Percentiles rank a stretch among this genome's conserved stretches.
Evolutionary conservation across 345 rosid genomes (phyloP).

Genomic region (Eucalyptus tenuipes): DNA sequence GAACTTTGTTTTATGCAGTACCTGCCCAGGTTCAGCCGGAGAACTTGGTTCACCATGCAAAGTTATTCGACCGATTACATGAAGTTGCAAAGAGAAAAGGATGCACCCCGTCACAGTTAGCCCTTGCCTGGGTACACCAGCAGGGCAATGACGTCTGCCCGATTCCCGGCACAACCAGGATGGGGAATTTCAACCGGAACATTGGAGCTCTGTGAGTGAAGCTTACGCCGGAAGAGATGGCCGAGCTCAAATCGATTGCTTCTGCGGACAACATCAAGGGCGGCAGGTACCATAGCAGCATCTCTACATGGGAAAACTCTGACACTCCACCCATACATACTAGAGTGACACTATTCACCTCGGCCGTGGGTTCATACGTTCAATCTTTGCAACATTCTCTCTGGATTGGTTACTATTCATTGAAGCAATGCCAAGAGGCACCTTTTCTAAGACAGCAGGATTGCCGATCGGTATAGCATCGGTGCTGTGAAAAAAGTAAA

Average conservation of each 20-base stretch:
- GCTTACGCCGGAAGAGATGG: conserved; percentile 40
- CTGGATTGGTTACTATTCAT: no score
- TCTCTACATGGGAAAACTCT: conserved; percentile 14
- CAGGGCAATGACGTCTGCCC: not conserved
- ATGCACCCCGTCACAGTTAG: conserved; percentile 1
- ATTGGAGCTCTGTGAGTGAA: conserved; percentile 29
- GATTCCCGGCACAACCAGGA: not conserved
- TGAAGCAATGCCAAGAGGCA: no score
- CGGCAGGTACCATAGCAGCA: conserved; percentile 6
- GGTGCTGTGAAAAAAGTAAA: no score
- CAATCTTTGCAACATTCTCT: no score
- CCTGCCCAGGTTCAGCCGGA: not conserved
- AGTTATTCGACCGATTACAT: not conserved
- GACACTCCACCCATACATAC: conserved; percentile 62
- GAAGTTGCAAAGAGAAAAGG: conserved; percentile 1
- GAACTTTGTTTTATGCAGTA: not conserved
- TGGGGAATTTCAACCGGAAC: conserved; percentile 1
- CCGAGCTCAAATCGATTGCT: conserved; percentile 42
- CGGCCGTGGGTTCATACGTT: no score
- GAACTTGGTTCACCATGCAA: not conserved
- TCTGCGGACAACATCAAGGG: conserved; percentile 27
- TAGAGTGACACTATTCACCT: no score
- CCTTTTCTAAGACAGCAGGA: no score
- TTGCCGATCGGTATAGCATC: no score
- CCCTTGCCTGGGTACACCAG: not conserved